These are phyloP conservation scores for Solanum rostratum DNA, from an alignment of 257 asterid species.

Conservation along the genomic window DNA sequence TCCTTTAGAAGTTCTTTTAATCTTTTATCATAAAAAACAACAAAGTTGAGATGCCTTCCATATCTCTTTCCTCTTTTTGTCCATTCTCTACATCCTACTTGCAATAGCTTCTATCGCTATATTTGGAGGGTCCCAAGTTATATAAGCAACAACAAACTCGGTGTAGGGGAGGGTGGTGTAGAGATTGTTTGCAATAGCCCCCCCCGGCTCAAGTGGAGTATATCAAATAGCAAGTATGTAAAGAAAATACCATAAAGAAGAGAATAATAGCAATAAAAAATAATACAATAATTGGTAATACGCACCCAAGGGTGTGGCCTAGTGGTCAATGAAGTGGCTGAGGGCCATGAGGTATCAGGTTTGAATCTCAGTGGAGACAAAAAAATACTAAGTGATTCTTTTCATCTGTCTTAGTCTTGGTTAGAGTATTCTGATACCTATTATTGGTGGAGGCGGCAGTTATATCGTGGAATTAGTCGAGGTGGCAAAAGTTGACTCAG, in stretches of 20 bases:
- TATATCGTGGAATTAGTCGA: too few species aligned
- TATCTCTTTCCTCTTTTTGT: background rate
- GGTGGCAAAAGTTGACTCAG: too few species aligned
- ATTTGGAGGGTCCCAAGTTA: background rate
- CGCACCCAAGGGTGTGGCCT: too few species aligned
- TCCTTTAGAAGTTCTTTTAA: background rate
- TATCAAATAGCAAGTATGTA: background rate
- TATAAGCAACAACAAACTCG: background rate
- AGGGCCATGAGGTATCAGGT: too few species aligned
- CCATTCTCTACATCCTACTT: background rate
- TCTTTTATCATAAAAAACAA: background rate
- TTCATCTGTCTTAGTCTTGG: too few species aligned
- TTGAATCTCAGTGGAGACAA: too few species aligned
- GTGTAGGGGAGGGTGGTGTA: background rate
- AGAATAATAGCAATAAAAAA: background rate
- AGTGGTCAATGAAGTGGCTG: too few species aligned
- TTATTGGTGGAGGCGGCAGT: too few species aligned
- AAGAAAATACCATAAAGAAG: background rate
- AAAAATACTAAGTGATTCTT: too few species aligned
- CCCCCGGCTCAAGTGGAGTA: background rate
- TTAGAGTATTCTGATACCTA: too few species aligned
- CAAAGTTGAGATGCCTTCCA: background rate
- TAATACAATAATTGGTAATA: background rate
- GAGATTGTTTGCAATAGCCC: background rate
- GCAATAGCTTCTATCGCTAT: background rate